phyloP scores from a whole-genome alignment of 176 grass and related monocot species.

The Calamus simplicifolius region DNA sequence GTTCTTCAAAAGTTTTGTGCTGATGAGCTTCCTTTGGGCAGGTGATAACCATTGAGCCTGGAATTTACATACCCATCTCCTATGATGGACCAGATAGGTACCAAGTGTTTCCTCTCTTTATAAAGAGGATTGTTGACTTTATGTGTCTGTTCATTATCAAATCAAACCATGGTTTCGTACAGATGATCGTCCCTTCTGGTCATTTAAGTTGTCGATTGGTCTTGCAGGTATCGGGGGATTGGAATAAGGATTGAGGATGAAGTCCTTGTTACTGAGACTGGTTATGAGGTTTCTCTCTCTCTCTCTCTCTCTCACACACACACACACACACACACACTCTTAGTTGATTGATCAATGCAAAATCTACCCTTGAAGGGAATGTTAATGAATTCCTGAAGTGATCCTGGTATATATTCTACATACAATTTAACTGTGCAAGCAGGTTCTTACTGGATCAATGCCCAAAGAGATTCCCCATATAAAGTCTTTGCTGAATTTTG shows the following conservation, averaged over 20 bases:
- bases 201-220: background rate
- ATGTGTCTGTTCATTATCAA: too few relatives aligned
- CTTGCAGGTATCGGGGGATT: constrained; percentile 42
- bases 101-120: too few relatives aligned
- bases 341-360: too few relatives aligned
- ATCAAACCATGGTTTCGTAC: too few relatives aligned
- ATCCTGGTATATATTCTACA: background rate
- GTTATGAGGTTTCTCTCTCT: constrained; percentile 56
- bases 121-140: too few relatives aligned
- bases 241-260: constrained; percentile 93
- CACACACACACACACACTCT: too few relatives aligned
- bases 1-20: background rate
- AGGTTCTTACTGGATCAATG: constrained; percentile 80
- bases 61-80: constrained; percentile 66
- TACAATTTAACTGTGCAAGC: constrained; percentile 10
- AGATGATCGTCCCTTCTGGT: background rate
- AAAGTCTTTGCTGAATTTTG: constrained; percentile 54
- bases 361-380: too few relatives aligned
- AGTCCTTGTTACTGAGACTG: constrained; percentile 80
- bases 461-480: constrained; percentile 73
- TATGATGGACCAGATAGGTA: constrained; percentile 54
- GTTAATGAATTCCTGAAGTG: too few relatives aligned
- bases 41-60: constrained; percentile 88
- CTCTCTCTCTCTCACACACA: background rate
- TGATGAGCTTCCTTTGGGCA: constrained; percentile 14